Base-by-base conservation (phyloP, 495 filamentous ascomycete genomes). In the Aspergillus olivimuriae region DNA sequence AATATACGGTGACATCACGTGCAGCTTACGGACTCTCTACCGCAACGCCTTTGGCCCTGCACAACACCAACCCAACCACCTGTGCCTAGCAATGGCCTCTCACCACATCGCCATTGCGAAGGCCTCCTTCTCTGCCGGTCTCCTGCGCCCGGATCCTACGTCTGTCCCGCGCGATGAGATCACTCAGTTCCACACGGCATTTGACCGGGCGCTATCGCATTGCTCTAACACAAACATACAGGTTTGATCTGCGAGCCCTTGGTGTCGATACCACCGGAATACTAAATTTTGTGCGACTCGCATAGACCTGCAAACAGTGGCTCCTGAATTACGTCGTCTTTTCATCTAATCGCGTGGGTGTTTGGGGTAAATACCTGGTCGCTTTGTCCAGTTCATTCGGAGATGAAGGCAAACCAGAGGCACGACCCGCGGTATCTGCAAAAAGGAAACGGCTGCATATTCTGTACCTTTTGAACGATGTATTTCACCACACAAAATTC, bases 291-390 rank as follows among this genome's bases (percentile, higher is more conserved):
- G 53, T 60, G 28, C 44, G 62, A 60, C 66, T 69, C 59, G 65
- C 80, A 80, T 75, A 95, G 89, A 84, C 76, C 69, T 89, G 86
- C 74, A 95, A 90, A 76, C 70, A 75, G 62, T 94, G 87, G 88
- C 78, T 90, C 45, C 70, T 90, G 55, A 70, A 70, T 44, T 77
- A 87, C 69, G 72, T 88, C 49, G 70, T 80, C 47, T 75, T 74
- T 24, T 92, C 89, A 41, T 60, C 80, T 26, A 73, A 76, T 44
- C 80, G 89, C 49, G 73, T 78, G 41, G 60, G 68, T 28, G 76
- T 83, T 24, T 67, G 89, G 53, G 84, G 78, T 47, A 94, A 88
- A 62, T 95, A 87, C 63, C 63, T 94, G 48, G 70, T 74, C 34
- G 81, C 82, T 14, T 66, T 90, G 43, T 70, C 85, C 31, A 69